phyloP scores from a whole-genome alignment of 2,329 filamentous ascomycete species.

The Epichloe amarillans region DNA sequence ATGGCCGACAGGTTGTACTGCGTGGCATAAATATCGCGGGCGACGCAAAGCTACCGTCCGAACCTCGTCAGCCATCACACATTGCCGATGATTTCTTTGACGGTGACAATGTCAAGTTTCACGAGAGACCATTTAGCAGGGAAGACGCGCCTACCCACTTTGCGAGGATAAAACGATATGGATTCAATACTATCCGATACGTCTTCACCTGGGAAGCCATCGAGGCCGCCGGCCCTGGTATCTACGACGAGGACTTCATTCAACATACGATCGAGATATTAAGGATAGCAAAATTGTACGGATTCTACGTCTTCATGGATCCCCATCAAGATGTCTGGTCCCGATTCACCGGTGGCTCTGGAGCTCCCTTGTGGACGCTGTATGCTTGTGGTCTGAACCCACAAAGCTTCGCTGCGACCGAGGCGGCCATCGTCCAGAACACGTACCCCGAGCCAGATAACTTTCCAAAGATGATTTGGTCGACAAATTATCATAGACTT shows the following conservation, averaged over 20 bases:
- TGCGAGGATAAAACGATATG: conserved; percentile 69
- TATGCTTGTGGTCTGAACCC: conserved; percentile 91
- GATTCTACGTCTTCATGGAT: conserved; percentile 97
- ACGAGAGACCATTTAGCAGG: conserved; percentile 68
- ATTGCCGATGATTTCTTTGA: conserved; percentile 73
- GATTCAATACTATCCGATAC: conserved; percentile 94
- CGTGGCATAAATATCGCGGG: conserved; percentile 89
- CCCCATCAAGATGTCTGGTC: conserved; percentile 99
- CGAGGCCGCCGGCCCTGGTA: conserved; percentile 78
- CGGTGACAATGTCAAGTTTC: conserved; percentile 81
- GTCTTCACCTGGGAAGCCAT: conserved; percentile 99
- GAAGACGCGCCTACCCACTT: conserved; percentile 81
- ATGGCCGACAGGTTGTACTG: conserved; percentile 75
- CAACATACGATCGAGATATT: conserved; percentile 78
- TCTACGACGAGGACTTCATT: conserved; percentile 90
- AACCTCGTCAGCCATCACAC: conserved; percentile 72
- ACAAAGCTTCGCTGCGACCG: conserved; percentile 67
- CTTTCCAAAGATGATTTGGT: conserved; percentile 99
- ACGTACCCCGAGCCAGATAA: conserved; percentile 72
- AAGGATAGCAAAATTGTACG: conserved; percentile 73
- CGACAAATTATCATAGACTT: conserved; percentile 86
- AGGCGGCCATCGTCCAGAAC: conserved; percentile 91
- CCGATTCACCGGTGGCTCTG: conserved; percentile 82
- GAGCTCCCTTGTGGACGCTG: conserved; percentile 93
- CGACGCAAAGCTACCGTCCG: conserved; percentile 79